Percentiles rank a stretch among this genome's conserved stretches.
Evolutionary conservation across 345 rosid species (phyloP).

Genomic region (Linum tenue): DNA sequence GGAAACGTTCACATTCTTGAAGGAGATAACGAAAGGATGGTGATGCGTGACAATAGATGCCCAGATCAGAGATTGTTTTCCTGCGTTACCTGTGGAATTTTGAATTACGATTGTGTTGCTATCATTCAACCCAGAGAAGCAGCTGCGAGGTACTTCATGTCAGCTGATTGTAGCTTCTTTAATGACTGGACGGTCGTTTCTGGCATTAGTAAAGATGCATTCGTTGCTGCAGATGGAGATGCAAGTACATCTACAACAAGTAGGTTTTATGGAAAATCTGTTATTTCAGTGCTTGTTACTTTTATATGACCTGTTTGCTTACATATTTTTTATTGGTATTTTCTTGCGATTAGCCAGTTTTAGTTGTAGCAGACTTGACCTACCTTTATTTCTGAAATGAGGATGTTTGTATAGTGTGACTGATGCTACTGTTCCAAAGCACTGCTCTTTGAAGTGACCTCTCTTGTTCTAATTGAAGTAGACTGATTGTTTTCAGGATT

Average conservation of each 20-base stretch:
- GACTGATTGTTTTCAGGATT: too few species aligned
- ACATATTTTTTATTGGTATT: neutral
- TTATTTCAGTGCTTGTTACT: neutral
- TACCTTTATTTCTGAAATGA: too few species aligned
- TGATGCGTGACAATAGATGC: conserved; percentile 37
- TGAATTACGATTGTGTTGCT: conserved; percentile 82
- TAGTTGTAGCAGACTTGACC: too few species aligned
- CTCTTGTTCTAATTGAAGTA: too few species aligned
- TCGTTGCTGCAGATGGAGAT: conserved; percentile 20
- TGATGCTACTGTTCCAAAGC: too few species aligned
- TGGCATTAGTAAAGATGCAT: conserved; percentile 30
- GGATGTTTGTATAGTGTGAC: too few species aligned
- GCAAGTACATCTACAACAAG: conserved; percentile 25
- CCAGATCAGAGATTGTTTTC: conserved; percentile 88
- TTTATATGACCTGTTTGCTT: neutral
- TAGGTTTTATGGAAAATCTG: conserved; percentile 27
- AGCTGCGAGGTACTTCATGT: conserved; percentile 74
- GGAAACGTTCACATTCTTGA: conserved; percentile 16
- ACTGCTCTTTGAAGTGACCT: too few species aligned
- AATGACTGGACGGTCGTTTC: conserved; percentile 73
- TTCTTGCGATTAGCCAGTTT: neutral
- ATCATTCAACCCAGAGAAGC: conserved; percentile 73
- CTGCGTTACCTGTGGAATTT: conserved; percentile 84
- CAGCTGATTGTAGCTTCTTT: conserved; percentile 87
- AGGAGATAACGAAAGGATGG: conserved; percentile 19